Conservation (phyloP, 768 basidiomycete genomes). For the Suillus subluteus region DNA sequence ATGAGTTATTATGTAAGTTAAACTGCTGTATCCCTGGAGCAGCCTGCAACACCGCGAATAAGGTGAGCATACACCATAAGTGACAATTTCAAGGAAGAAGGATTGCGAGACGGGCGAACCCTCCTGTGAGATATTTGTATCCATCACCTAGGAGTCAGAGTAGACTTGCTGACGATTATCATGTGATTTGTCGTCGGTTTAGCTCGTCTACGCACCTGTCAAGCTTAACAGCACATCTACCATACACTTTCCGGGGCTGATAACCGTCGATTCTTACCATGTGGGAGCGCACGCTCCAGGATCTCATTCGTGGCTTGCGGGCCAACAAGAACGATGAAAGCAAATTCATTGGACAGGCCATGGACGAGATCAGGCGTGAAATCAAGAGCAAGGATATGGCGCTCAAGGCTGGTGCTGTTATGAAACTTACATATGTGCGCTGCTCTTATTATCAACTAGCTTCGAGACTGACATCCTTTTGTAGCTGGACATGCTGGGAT, state of each 20-base stretch:
- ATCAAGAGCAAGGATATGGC: conserved; percentile 95
- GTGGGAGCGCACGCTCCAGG: conserved; percentile 97
- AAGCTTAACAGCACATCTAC: neutral
- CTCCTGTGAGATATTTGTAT: neutral
- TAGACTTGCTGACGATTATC: neutral
- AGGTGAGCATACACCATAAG: neutral
- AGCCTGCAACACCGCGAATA: neutral
- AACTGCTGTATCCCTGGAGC: neutral
- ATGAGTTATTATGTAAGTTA: neutral
- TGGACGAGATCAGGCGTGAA: conserved; percentile 93
- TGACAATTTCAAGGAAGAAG: neutral
- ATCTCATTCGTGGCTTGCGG: conserved; percentile 92
- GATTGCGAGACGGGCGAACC: too few species aligned
- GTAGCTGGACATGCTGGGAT: conserved; percentile 96
- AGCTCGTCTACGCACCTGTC: neutral
- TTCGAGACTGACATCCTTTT: conserved; percentile 19
- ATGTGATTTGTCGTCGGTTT: neutral
- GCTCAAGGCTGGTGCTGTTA: conserved; percentile 90
- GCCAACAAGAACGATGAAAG: conserved; percentile 94
- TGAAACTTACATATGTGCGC: conserved; percentile 96
- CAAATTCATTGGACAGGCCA: conserved; percentile 88
- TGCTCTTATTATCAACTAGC: neutral
- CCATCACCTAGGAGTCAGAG: neutral
- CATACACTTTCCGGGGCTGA: neutral
- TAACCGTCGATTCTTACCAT: conserved; percentile 41